A percentile compares a stretch with the other conserved stretches of the same genome.
Evolutionary conservation across 768 basidiomycete species (phyloP).

Genomic region (Naematelia aurantialba): DNA sequence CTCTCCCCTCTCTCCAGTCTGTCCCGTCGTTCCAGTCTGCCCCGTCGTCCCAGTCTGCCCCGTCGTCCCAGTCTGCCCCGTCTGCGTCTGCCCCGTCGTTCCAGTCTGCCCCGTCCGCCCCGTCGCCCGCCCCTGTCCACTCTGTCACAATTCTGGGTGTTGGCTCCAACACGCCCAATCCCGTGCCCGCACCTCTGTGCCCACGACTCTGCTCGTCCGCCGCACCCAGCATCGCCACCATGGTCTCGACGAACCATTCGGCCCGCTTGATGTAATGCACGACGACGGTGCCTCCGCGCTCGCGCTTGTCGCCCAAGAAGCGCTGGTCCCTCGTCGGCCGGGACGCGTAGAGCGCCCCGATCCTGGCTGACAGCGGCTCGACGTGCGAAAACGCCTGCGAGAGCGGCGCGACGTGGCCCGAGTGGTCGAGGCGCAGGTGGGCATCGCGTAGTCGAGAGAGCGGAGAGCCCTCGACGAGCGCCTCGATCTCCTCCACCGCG

Average conservation of each 20-base stretch:
- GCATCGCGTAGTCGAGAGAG: slow-evolving; percentile 62
- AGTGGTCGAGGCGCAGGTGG: background rate
- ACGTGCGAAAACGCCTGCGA: slow-evolving; percentile 17
- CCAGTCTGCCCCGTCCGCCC: no score
- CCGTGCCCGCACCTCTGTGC: slow-evolving; percentile 21
- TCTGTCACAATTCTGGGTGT: no score
- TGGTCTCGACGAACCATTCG: slow-evolving; percentile 94
- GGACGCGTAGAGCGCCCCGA: slow-evolving; percentile 29
- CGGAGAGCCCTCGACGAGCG: slow-evolving; percentile 84
- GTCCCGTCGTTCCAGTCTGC: no score
- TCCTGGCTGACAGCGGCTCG: slow-evolving; percentile 15
- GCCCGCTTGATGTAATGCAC: slow-evolving; percentile 98
- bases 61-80: no score
- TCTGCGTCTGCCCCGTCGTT: no score
- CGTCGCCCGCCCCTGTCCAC: no score
- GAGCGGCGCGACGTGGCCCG: background rate
- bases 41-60: no score
- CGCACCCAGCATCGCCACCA: slow-evolving; percentile 71
- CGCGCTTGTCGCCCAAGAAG: slow-evolving; percentile 55
- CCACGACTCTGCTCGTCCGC: slow-evolving; percentile 21
- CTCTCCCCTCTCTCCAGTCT: background rate
- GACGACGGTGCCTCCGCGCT: slow-evolving; percentile 79
- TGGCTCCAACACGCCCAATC: slow-evolving; percentile 20
- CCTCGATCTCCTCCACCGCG: slow-evolving; percentile 72
- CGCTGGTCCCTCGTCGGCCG: slow-evolving; percentile 35